A percentile compares a stretch with the other conserved stretches of the same genome.
Evolutionary conservation across 148 eudicot genomes (phyloP).

Genomic region (Beta vulgaris): DNA sequence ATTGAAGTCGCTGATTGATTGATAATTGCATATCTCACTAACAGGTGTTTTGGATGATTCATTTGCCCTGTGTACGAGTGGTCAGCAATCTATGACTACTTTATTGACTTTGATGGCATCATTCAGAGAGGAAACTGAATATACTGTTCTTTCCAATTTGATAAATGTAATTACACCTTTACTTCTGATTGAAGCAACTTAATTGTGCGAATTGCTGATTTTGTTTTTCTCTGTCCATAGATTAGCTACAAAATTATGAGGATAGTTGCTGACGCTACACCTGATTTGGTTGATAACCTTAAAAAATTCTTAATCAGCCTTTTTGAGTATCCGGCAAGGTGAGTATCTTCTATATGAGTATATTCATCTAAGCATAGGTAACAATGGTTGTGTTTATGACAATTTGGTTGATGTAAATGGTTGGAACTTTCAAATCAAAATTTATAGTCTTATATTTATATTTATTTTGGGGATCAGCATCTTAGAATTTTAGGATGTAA

Average conservation of each 20-base stretch:
- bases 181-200: background rate
- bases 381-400: background rate
- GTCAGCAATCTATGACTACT: conserved; percentile 61
- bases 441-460: background rate
- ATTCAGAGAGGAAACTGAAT: conserved; percentile 76
- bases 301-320: conserved; percentile 67
- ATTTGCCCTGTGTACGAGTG: conserved; percentile 76
- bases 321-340: conserved; percentile 79
- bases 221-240: conserved; percentile 33
- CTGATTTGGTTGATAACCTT: conserved; percentile 48
- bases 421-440: background rate
- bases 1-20: background rate
- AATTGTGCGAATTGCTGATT: conserved; percentile 17
- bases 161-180: conserved; percentile 50
- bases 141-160: conserved; percentile 82
- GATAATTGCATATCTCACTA: background rate
- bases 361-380: background rate
- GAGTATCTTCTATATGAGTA: conserved; percentile 25
- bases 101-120: conserved; percentile 82
- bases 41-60: conserved; percentile 93
- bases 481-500: background rate
- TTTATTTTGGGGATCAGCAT: background rate
- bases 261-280: conserved; percentile 85
- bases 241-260: conserved; percentile 62
- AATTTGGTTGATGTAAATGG: background rate